Evolutionary conservation across 1,284 basidiomycete genomes (phyloP).

Genomic region (Irpex lacteus): DNA sequence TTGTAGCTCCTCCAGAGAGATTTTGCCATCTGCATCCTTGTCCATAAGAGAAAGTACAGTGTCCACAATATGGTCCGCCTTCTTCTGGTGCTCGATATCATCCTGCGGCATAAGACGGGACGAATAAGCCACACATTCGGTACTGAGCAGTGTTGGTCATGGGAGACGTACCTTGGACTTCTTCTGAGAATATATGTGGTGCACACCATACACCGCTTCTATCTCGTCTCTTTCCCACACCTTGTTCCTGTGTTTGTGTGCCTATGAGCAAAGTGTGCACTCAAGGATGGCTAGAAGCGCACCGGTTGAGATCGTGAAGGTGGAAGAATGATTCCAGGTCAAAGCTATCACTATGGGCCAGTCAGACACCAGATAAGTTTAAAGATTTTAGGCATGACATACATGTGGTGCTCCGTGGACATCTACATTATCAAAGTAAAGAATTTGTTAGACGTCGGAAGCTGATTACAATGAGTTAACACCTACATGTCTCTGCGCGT

Average conservation of each 20-base stretch:
- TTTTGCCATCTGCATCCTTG: constrained; percentile 72
- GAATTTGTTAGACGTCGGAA: constrained; percentile 4
- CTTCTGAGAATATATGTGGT: constrained; percentile 91
- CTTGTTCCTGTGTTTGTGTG: constrained; percentile 48
- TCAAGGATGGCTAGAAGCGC: constrained; percentile 7
- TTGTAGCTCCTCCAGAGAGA: constrained; percentile 81
- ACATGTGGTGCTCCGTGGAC: constrained; percentile 86
- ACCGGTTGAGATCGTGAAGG: constrained; percentile 89
- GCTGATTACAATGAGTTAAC: constrained; percentile 5
- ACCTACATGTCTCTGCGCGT: constrained; percentile 64
- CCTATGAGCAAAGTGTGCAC: neutral
- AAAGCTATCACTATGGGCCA: constrained; percentile 62
- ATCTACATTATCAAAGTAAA: constrained; percentile 50
- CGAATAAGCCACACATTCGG: neutral
- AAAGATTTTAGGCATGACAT: constrained; percentile 14
- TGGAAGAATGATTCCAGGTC: constrained; percentile 81
- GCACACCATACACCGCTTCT: constrained; percentile 91
- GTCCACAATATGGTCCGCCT: constrained; percentile 80
- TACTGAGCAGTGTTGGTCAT: neutral
- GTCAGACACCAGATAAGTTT: neutral
- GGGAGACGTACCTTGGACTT: constrained; percentile 59
- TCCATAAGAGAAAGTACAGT: constrained; percentile 79
- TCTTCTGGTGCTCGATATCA: constrained; percentile 78
- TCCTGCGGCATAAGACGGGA: constrained; percentile 39
- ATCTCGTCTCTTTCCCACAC: constrained; percentile 80